Evolutionary conservation across 331 rosid species (phyloP), one percentile per base, ranked within the genome.

Genomic region (Spiraea crenata): DNA sequence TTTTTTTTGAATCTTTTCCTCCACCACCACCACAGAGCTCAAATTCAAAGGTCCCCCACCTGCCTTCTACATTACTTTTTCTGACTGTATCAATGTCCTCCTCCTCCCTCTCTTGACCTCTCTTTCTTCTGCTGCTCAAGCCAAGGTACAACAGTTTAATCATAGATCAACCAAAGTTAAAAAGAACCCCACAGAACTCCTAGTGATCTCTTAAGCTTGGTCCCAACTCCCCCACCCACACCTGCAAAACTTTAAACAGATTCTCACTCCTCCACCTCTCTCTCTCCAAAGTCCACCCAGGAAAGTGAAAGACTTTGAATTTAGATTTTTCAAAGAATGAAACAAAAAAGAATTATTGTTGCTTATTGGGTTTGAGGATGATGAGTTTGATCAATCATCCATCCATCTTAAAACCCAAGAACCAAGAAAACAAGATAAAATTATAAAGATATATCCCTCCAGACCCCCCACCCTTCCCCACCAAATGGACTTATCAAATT

Each of bases 401-500:
- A 75, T 48, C 65, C 73, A 47, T 59, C 67, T 62, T 56, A 74
- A 64, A 74, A 51, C 58, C 61, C 67, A 45, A 51, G 42, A 16
- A 40, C 44, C 5, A 1, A 9, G 44, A 25, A 13, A 2, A 6
- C 65, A 12, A 16, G 10, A 7, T 7, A 65, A 56, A 58, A 11
- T 4, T 6, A 34, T 25, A 25, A 59, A 64, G 42, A 63, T 6
- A 9, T 39, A 50, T n/a, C 4, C 64, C 50, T 44, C 65, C 65
- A 41, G 69, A 54, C 40, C 54, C n/a, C 74, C 68, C 44, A 59
- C 69, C 77, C 84, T 76, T 79, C 87, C 88, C 83, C 87, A 82
- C 87, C 91, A 68, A 76, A 92, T 89, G 98, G 95, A 92, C 86
- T 57, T 86, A 25, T 79, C 96, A 81, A 91, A 89, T 82, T 77